Base-by-base conservation (phyloP, 768 basidiomycete species). In the Macrolepiota albuminosa region DNA sequence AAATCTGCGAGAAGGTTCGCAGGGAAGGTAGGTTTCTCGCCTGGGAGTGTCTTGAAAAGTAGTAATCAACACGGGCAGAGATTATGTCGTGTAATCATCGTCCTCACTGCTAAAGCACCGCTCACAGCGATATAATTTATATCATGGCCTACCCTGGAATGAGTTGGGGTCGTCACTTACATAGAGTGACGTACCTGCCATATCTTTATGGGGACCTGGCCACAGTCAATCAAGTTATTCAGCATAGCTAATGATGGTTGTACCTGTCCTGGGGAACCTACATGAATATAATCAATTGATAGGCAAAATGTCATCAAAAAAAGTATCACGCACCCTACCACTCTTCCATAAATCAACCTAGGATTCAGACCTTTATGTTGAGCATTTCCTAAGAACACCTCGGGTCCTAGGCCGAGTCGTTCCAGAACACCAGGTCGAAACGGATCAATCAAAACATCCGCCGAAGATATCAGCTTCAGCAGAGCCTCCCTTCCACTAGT, bases 371-470 rank as follows among this genome's bases (percentile, higher is more conserved):
- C 87, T 51, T 75, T 73, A 26, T 64, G 65, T 3, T 63, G 64
- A 6, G 72, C 76, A 36, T 67, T 67, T 51, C 85, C 84, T 18
- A 91, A 73, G 66, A 93, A 91, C 4, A 87, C 77, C 5, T 88
- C 83, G 0, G 91, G 92, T 11, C 89, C 91, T 18, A 94, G 75
- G 2, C 87, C 88, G 34, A 92, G 74, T 60, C 81, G 80, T 67
- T 94, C 91, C 73, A 93, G 78, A 2, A 93, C 89, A 1, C 91
- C 92, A 53, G 91, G 90, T 50, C 91, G 77, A 70, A 89, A 94
- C 1, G 92, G 85, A 68, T 94, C 91, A 66, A 94, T 89, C 48
- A 93, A 74, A 16, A 93, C 80, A 70, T 94, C 91, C n/a, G 89
- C 87, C 39, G 78, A 71, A 33, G 75, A 69, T 26, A 93, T 81